Percentiles rank a stretch among this genome's conserved stretches.
Evolutionary conservation across 176 grass and related monocot species (phyloP).

Genomic region (Oryza coarctata): DNA sequence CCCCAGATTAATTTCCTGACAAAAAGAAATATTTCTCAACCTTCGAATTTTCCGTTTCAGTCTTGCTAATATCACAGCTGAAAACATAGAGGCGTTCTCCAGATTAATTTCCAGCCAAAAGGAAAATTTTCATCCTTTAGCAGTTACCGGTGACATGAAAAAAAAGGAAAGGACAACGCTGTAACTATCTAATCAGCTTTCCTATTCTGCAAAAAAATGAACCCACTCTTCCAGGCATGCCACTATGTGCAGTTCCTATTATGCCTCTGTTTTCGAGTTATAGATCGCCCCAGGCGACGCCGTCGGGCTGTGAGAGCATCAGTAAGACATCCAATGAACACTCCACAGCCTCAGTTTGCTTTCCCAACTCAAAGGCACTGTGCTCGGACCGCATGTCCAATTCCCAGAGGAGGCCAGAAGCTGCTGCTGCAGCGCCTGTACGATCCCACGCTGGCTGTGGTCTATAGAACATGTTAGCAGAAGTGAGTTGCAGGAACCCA

Average conservation of each 20-base stretch:
- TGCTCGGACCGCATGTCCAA: constrained; percentile 54
- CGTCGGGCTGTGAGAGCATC: constrained; percentile 68
- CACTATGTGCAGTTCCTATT: constrained; percentile 73
- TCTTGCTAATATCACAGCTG: background rate
- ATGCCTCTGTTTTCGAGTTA: constrained; percentile 67
- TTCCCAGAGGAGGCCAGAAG: constrained; percentile 76
- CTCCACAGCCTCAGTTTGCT: constrained; percentile 71
- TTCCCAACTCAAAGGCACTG: constrained; percentile 49
- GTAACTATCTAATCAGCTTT: constrained; percentile 15
- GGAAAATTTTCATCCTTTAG: background rate
- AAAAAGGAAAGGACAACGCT: background rate
- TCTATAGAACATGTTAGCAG: constrained; percentile 19
- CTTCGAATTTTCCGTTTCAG: background rate
- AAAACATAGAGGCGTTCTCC: background rate
- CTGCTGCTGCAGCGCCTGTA: constrained; percentile 82
- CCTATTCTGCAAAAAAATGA: constrained; percentile 29
- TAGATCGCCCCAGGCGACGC: constrained; percentile 68
- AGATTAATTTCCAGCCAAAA: background rate
- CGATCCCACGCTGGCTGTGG: constrained; percentile 91
- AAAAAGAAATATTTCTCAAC: background rate
- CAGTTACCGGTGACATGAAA: background rate
- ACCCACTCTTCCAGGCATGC: background rate
- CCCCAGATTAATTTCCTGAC: background rate
- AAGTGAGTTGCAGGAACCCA: background rate
- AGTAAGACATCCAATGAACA: constrained; percentile 62